Base-by-base conservation (phyloP, 306 rosid species). In the Vigna reflexopilosa region DNA sequence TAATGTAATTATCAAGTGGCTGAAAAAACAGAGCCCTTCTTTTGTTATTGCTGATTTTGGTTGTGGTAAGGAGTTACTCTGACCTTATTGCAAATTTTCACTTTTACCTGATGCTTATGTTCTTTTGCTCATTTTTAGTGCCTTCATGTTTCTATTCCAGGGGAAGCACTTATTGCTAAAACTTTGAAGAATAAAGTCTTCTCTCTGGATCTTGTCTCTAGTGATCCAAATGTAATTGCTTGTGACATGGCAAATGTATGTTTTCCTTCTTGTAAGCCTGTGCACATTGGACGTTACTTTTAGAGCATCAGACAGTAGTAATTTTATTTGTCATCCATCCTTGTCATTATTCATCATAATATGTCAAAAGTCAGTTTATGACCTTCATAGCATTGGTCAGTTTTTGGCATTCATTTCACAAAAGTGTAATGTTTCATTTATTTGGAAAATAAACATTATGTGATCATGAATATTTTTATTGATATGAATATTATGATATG, bases 41-140 rank as follows among this genome's bases (percentile, higher is more conserved):
- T 77, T 91, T 79, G 90, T 86, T 55, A 89, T 95, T 47, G 98
- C 98, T 79, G 98, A 95, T 88, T 95, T 95, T 85, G 99, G 98
- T 70, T 95, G 98, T 44, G 99, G 98, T 92, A 82, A 90, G 96
- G 68, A 52, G 32, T 80, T 49, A 9, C 13, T 67, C 15, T 55
- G 54, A 67, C 65, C 42, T 59, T 32, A 5, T 59, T 61, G 19
- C 54, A n/a, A 4, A 19, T 42, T 73, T 16, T 59, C 49, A 47
- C 34, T 73, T 17, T 52, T 34, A 32, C 52, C 63, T 20, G 26
- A 49, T 6, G 2, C 26, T 48, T 26, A 32, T 49, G 55, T 72
- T 38, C 72, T 19, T 70, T 19, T 75, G 16, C 36, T 40, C 40
- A 65, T 59, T 70, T 15, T 74, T 81, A 50, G 71, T 65, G 47